Conservation (phyloP, 805 yeast genomes). For the Saturnispora mendoncae region DNA sequence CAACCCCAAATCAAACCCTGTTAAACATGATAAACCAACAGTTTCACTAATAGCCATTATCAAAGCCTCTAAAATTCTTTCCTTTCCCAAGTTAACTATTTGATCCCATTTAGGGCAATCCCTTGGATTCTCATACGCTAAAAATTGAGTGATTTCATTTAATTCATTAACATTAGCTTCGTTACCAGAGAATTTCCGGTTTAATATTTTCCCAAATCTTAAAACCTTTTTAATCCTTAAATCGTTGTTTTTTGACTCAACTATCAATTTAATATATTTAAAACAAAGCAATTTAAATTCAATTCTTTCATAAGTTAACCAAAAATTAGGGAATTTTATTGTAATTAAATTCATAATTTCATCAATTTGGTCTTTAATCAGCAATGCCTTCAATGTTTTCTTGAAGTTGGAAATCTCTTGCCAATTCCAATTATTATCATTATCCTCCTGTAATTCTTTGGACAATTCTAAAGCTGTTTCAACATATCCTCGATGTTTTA, state of each 20-base stretch:
- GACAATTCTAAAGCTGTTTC: slow-evolving; percentile 46
- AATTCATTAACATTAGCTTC: slow-evolving; percentile 31
- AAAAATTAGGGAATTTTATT: slow-evolving; percentile 32
- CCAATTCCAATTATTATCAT: slow-evolving; percentile 9
- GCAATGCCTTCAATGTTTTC: slow-evolving; percentile 35
- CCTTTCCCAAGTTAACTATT: slow-evolving; percentile 30
- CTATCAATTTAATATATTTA: slow-evolving; percentile 35
- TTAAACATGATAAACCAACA: slow-evolving; percentile 11
- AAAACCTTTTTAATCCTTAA: slow-evolving; percentile 28
- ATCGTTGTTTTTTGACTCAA: slow-evolving; percentile 2
- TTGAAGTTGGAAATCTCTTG: slow-evolving; percentile 13
- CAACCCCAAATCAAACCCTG: slow-evolving; percentile 21
- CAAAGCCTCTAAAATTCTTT: slow-evolving; percentile 32
- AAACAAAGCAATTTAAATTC: slow-evolving; percentile 36
- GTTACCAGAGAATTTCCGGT: slow-evolving; percentile 22
- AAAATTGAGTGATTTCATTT: slow-evolving; percentile 39
- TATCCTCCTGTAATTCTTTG: slow-evolving; percentile 31
- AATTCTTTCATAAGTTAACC: slow-evolving; percentile 27
- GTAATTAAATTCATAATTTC: slow-evolving; percentile 33
- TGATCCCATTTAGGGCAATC: slow-evolving; percentile 30
- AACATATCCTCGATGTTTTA: slow-evolving; percentile 50
- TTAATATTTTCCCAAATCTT: slow-evolving; percentile 32
- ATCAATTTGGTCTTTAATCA: slow-evolving; percentile 39
- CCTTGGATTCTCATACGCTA: slow-evolving; percentile 45
- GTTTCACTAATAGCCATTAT: slow-evolving; percentile 28